Evolutionary conservation across 2,329 filamentous ascomycete species (phyloP), one percentile per base, ranked within the genome.

Genomic region (Fusarium duplospermum): DNA sequence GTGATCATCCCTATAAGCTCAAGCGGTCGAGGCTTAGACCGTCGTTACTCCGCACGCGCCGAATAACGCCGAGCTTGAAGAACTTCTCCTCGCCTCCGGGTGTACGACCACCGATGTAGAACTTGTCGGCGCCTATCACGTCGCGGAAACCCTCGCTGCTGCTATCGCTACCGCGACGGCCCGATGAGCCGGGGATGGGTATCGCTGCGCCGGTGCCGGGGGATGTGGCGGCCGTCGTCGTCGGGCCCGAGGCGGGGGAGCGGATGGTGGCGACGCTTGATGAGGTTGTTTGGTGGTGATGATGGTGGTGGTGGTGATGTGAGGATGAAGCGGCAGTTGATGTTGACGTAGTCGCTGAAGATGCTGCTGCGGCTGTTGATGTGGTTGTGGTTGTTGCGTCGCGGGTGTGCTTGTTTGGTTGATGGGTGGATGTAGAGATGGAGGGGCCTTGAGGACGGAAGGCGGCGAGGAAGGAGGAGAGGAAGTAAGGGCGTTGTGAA

Each of bases 41-140:
- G 80, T 95, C 93, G 64, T 92, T 91, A 81, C 93, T 95, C 79
- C 90, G 87, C 66, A 93, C 90, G 64, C 93, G 85, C 80, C 91
- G 89, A 58, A 95, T 90, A 73, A 95, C 93, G 50, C 93, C 93
- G 52, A 95, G 84, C 84, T 94, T 94, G 82, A 95, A 95, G 84
- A 94, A 95, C 78, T 90, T 89, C 81, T 95, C 93, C 78, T 95
- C 93, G n/a, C 93, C 93, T 2, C 84, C 88, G 1, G 93, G 92
- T 31, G 93, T 95, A 79, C 92, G 86, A 8, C 93, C 93, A 24
- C 93, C 93, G 64, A 95, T 93, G 78, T 95, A 95, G 92, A 93
- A 94, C 83, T 93, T 94, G 74, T 95, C 93, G 2, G 89, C 89
- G 3, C 92, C 92, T 58, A 91, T 82, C 38, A 91, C 91, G 70